phyloP scores from a whole-genome alignment of 306 rosid genomes.

The Malus orientalis region DNA sequence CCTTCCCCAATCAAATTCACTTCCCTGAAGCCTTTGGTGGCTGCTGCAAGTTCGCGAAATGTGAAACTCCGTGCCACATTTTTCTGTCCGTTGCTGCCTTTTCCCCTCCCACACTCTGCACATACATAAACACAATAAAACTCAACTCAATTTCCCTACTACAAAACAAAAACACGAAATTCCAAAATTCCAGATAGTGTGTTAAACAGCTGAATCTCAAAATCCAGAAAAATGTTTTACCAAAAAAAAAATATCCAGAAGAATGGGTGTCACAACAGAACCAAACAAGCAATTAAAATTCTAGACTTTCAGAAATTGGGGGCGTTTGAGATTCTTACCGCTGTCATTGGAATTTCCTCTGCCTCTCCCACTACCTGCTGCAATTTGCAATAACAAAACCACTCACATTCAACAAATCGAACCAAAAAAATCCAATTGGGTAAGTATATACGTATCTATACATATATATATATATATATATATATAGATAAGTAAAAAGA shows the following conservation, averaged over 20 bases:
- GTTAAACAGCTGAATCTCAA: not conserved
- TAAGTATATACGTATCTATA: not conserved
- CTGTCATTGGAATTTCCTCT: conserved; percentile 14
- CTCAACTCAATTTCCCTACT: not conserved
- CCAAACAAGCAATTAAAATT: not conserved
- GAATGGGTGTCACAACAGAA: not conserved
- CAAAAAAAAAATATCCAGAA: not conserved
- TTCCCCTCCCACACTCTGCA: conserved; percentile 35
- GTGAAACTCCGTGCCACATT: conserved; percentile 46
- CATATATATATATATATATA: not conserved
- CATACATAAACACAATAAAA: not conserved
- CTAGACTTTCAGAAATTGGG: not conserved
- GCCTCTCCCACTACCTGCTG: conserved; percentile 41
- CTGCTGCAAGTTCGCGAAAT: conserved; percentile 75
- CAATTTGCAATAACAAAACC: not conserved
- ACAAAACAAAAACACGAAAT: not conserved
- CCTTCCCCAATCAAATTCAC: conserved; percentile 91
- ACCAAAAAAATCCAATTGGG: not conserved
- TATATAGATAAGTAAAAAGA: not conserved
- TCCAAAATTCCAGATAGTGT: not conserved
- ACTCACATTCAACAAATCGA: not conserved
- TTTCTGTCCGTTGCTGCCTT: conserved; percentile 18
- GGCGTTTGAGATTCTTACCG: conserved; percentile 12
- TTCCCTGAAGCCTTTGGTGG: conserved; percentile 63
- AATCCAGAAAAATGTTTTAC: not conserved